Conservation (phyloP, 495 filamentous ascomycete genomes). For the Margaritispora aquatica region DNA sequence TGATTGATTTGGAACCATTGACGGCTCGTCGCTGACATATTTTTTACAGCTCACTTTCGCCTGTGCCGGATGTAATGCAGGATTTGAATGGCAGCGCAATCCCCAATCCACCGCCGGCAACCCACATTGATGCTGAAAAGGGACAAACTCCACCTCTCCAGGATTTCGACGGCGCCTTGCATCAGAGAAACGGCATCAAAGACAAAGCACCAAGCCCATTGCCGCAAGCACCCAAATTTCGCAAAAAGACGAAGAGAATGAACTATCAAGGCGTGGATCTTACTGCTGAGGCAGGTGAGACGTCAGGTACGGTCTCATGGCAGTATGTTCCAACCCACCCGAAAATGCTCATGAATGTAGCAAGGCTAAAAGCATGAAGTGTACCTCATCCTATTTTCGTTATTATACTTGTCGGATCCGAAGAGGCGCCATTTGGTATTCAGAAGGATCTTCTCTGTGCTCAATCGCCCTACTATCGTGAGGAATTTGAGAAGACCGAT, state of each 20-base stretch:
- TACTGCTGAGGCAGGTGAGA: constrained; percentile 16
- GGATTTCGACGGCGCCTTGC: not conserved
- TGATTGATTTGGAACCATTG: not conserved
- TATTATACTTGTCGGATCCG: constrained; percentile 42
- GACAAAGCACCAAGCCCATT: not conserved
- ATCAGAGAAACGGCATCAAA: not conserved
- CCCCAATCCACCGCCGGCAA: not conserved
- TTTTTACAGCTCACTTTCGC: not conserved
- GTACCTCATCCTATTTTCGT: constrained; percentile 47
- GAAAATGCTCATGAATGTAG: not conserved
- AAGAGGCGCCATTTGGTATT: constrained; percentile 44
- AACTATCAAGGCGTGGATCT: constrained; percentile 19
- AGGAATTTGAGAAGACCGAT: constrained; percentile 33
- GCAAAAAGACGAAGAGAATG: constrained; percentile 1
- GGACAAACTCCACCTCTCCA: not conserved
- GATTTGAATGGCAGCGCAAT: not conserved
- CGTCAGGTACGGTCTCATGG: constrained; percentile 18
- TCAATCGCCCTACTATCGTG: constrained; percentile 39
- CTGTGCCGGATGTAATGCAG: not conserved
- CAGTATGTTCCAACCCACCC: constrained; percentile 11
- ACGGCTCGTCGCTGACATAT: not conserved
- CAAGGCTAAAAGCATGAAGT: constrained; percentile 23
- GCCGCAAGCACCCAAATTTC: not conserved
- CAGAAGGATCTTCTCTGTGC: constrained; percentile 48
- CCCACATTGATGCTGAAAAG: not conserved